Evolutionary conservation across 257 asterid genomes (phyloP), one percentile per base, ranked within the genome.

Genomic region (Nyctanthes arbortristis): DNA sequence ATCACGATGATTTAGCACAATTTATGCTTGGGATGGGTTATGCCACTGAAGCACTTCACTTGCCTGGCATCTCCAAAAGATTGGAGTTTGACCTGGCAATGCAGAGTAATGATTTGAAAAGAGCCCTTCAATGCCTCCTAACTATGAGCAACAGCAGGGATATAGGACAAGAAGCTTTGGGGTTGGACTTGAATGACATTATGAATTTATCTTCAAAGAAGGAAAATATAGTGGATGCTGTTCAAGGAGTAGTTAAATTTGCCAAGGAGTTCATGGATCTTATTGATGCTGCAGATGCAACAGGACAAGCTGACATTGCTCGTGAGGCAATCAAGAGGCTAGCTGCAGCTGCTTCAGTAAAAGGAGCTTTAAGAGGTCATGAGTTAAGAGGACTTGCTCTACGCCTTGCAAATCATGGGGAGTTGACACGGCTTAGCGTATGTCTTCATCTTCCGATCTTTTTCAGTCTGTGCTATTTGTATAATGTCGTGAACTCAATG

Each of bases 21-120:
- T 94, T 94, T 88, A 87, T 94, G 97, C 91, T 94, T n/a, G 97
- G 99, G 62, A 94, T 94, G 99, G 99, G 99, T 72, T 94, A 94
- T 82, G 99, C 99, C 67, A 94, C 92, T 45, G 99, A 94, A 84
- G 97, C 99, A 49, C 97, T 94, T 71, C 99, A 94, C 78, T 88
- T 94, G 84, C 97, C 97, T 79, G 99, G 99, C 67, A 84, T 94
- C 84, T 94, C 99, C 37, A 94, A 94, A 82, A 85, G 96, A 70
- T 65, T 94, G 83, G 99, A 94, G 77, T 91, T 94, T 80, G 97
- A 94, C 81, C 84, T 91, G 69, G 99, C 99, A 40, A 83, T 91
- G 95, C 96, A 89, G 85, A 94, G 99, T 79, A 94, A 74, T 81
- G 97, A 94, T 77, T 75, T 89, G 74, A 94, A 81, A 82, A 79